Conservation (phyloP, 495 filamentous ascomycete species). For the Aspergillus bridgeri region DNA sequence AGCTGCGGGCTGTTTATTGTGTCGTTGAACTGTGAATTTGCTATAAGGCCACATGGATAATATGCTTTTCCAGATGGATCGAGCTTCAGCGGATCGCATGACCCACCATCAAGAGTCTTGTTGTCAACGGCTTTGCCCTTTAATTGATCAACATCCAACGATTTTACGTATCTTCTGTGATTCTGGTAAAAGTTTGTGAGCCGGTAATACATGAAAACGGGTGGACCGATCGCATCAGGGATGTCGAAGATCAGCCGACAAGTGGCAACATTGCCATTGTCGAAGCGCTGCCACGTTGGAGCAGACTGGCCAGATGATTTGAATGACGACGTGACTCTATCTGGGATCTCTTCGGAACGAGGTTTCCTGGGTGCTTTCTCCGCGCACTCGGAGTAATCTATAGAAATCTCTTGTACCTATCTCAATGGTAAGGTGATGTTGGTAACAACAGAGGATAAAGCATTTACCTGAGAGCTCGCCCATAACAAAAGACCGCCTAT, state of each 20-base stretch:
- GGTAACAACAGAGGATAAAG: slow-evolving; percentile 4
- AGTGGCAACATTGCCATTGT: slow-evolving; percentile 20
- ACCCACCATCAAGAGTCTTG: slow-evolving; percentile 56
- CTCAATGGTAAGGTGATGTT: slow-evolving; percentile 11
- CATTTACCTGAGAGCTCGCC: slow-evolving; percentile 67
- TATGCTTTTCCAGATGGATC: slow-evolving; percentile 61
- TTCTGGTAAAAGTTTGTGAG: slow-evolving; percentile 99
- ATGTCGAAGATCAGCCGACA: slow-evolving; percentile 77
- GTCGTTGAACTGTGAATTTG: slow-evolving; percentile 97
- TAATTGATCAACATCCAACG: slow-evolving; percentile 78
- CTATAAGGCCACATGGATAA: slow-evolving; percentile 94
- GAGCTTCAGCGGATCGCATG: slow-evolving; percentile 71
- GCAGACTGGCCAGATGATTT: slow-evolving; percentile 38
- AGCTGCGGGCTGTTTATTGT: slow-evolving; percentile 64
- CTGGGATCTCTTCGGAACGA: slow-evolving; percentile 45
- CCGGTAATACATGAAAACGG: slow-evolving; percentile 88
- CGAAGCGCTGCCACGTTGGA: slow-evolving; percentile 36
- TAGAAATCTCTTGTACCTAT: slow-evolving; percentile 83
- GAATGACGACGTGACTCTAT: slow-evolving; percentile 63
- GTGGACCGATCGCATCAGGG: slow-evolving; percentile 70
- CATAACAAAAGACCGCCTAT: slow-evolving; percentile 82
- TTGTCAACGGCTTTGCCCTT: slow-evolving; percentile 64
- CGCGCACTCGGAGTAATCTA: slow-evolving; percentile 84
- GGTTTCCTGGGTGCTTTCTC: slow-evolving; percentile 32
- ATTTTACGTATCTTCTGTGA: slow-evolving; percentile 92